phyloP scores from a whole-genome alignment of 345 rosid species.

The Gossypium australe region DNA sequence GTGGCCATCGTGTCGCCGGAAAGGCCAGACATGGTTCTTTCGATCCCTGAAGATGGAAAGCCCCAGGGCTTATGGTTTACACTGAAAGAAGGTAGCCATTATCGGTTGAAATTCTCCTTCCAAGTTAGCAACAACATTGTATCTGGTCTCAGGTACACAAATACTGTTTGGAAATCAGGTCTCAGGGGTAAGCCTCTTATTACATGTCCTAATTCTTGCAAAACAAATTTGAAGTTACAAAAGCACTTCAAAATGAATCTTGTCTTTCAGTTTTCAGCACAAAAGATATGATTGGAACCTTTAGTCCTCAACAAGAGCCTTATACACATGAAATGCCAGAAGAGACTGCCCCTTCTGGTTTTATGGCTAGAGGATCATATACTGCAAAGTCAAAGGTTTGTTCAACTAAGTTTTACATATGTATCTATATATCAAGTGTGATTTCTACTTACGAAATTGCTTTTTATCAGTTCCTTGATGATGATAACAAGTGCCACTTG shows the following conservation, averaged over 20 bases:
- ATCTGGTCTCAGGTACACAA: conserved; percentile 74
- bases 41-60: conserved; percentile 57
- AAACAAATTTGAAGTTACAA: background rate
- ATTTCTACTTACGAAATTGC: background rate
- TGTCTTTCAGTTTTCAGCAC: conserved; percentile 50
- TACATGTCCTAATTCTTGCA: background rate
- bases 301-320: conserved; percentile 69
- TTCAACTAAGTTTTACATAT: background rate
- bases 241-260: background rate
- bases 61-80: conserved; percentile 66
- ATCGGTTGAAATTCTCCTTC: conserved; percentile 55
- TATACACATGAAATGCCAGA: conserved; percentile 60
- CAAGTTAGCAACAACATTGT: conserved; percentile 75
- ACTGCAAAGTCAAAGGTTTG: conserved; percentile 70
- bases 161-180: conserved; percentile 74
- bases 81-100: conserved; percentile 66
- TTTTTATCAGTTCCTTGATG: conserved; percentile 58
- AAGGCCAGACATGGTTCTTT: conserved; percentile 53
- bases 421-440: background rate
- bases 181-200: conserved; percentile 40
- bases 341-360: conserved; percentile 71
- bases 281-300: conserved; percentile 76
- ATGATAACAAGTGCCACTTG: conserved; percentile 68
- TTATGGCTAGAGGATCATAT: conserved; percentile 70
- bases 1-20: conserved; percentile 60